Conservation (phyloP, 2,329 filamentous ascomycete species). For the Xylariales sp. region DNA sequence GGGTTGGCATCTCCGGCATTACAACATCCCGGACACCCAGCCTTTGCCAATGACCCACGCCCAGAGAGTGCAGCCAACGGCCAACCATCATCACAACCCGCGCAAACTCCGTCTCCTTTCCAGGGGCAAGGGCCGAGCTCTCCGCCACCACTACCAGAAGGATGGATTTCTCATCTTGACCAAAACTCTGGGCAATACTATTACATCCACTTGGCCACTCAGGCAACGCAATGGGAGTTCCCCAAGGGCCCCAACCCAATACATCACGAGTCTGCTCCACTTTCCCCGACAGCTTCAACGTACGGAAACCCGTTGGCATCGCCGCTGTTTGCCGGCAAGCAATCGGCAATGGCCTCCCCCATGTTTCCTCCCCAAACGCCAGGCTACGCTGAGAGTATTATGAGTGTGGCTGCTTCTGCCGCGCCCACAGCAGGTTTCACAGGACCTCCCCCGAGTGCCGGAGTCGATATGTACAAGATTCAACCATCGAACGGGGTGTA, state of each 20-base stretch:
- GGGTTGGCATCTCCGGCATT: conserved; percentile 41
- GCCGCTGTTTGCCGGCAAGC: conserved; percentile 57
- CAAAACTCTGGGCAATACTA: conserved; percentile 97
- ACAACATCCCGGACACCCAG: conserved; percentile 70
- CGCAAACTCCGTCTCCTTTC: conserved; percentile 40
- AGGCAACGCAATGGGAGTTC: conserved; percentile 98
- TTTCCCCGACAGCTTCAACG: conserved; percentile 76
- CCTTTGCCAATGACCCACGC: conserved; percentile 81
- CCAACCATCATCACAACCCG: conserved; percentile 38
- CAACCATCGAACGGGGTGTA: conserved; percentile 94
- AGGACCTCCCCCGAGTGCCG: conserved; percentile 81
- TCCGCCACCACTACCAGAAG: conserved; percentile 89
- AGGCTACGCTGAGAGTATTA: conserved; percentile 79
- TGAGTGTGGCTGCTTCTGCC: conserved; percentile 71
- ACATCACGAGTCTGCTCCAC: conserved; percentile 72
- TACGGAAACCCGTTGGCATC: conserved; percentile 72
- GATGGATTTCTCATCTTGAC: conserved; percentile 96
- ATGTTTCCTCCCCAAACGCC: conserved; percentile 79
- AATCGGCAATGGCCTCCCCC: conserved; percentile 71
- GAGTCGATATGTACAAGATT: conserved; percentile 91
- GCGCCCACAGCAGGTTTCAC: conserved; percentile 81
- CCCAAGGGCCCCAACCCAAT: conserved; percentile 92
- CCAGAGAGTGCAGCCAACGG: conserved; percentile 34
- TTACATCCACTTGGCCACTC: conserved; percentile 93
- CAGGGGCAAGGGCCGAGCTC: conserved; percentile 60